Evolutionary conservation across 1,284 basidiomycete genomes (phyloP).

Genomic region (Prillingera fragicola): DNA sequence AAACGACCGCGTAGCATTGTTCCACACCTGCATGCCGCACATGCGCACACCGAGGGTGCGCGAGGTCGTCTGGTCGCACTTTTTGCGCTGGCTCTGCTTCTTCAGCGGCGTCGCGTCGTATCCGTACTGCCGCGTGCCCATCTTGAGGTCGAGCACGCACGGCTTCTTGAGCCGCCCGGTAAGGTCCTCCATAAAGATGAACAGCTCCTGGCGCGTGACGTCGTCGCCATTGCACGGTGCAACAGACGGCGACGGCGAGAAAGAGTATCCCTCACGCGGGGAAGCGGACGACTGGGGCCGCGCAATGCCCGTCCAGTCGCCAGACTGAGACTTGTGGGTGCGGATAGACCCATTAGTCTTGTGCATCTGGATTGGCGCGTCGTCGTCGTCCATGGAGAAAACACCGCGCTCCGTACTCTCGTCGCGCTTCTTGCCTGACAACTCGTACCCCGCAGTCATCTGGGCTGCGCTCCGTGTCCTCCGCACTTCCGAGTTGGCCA

Average conservation of each 20-base stretch:
- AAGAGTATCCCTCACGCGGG: too few species aligned
- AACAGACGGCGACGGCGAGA: conserved; percentile 33
- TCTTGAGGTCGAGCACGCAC: conserved; percentile 97
- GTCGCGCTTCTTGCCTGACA: conserved; percentile 22
- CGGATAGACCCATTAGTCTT: too few species aligned
- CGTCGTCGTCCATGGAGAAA: conserved; percentile 50
- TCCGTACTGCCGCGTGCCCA: conserved; percentile 98
- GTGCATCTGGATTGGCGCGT: too few species aligned
- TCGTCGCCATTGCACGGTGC: conserved; percentile 22
- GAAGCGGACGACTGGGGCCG: too few species aligned
- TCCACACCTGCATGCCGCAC: conserved; percentile 99
- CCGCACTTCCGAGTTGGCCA: too few species aligned
- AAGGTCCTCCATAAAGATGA: conserved; percentile 97
- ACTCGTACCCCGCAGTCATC: too few species aligned
- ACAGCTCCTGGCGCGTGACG: conserved; percentile 85
- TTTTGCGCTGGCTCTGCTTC: conserved; percentile 96
- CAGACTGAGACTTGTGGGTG: too few species aligned
- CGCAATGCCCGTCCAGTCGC: too few species aligned
- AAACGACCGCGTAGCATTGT: conserved; percentile 72
- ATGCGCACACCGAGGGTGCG: conserved; percentile 83
- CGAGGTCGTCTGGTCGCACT: conserved; percentile 94
- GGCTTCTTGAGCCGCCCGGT: conserved; percentile 90
- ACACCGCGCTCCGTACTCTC: conserved; percentile 41
- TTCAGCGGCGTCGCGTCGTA: conserved; percentile 88
- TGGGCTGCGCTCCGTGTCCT: too few species aligned